phyloP scores from a whole-genome alignment of 179 eudicot species.

The Nepenthes alata region DNA sequence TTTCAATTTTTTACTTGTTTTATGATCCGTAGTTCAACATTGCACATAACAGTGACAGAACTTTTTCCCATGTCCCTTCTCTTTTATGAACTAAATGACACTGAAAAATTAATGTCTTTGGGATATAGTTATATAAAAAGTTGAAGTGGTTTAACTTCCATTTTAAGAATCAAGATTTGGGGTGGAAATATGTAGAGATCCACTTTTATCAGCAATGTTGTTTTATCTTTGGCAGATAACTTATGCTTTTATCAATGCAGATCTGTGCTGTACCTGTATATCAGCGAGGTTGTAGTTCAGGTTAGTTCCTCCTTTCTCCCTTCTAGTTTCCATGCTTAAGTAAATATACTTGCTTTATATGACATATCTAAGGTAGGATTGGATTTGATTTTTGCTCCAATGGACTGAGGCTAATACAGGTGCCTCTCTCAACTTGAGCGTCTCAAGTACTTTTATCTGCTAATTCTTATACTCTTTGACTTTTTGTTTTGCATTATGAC shows the following conservation, averaged over 20 bases:
- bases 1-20: not conserved
- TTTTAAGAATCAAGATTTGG: too few species aligned
- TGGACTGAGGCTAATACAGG: too few species aligned
- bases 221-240: not conserved
- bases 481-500: not conserved
- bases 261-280: conserved; percentile 43
- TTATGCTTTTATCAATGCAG: conserved; percentile 32
- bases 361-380: too few species aligned
- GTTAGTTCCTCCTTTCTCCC: conserved; percentile 24
- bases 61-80: not conserved
- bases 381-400: too few species aligned
- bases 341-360: not conserved
- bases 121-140: too few species aligned
- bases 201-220: not conserved
- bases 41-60: not conserved
- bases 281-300: conserved; percentile 50
- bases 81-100: too few species aligned
- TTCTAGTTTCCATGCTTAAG: not conserved
- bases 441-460: too few species aligned
- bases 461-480: not conserved
- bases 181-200: too few species aligned
- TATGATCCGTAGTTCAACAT: not conserved
- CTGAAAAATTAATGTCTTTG: too few species aligned
- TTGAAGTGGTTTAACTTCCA: too few species aligned
- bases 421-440: too few species aligned